Base-by-base conservation (phyloP, 768 basidiomycete genomes). In the Scleroderma citrinum region DNA sequence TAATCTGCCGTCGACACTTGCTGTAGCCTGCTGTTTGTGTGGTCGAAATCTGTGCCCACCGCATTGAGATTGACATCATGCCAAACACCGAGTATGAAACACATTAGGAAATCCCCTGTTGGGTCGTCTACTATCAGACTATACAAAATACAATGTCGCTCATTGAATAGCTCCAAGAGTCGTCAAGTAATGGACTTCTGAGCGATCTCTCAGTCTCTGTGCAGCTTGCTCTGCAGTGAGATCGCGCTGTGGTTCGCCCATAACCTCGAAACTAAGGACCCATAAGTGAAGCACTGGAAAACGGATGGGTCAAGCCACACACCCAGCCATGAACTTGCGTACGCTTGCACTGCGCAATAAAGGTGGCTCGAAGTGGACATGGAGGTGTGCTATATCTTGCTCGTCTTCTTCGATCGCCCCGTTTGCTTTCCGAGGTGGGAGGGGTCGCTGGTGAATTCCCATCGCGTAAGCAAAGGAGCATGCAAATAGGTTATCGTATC, bases 401-500 rank as follows among this genome's bases (percentile, higher is more conserved):
- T 72, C 70, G 34, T 78, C 73, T 11, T 70, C 68, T 23, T 50
- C 32, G 11, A 52, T n/a, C 11, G 16, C 38, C 12, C 55, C 60
- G 10, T 70, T 64, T 16, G 64, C 62, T 36, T 58, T 48, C 19
- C 53, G 50, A 6, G 68, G 65, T 8, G 84, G 80, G 2, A 80
- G 59, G 5, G 91, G 87, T 2, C 84, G 77, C 63, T 96, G 93
- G 61, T 95, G 93, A 41, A 95, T 78, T 31, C 93, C 93, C 90
- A 95, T 93, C 7, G 89, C 92, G 64, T 95, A 96, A 1, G 90
- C 85, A 67, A 95, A 96, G 0, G 90, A 86, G 62, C 88, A 92
- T 6, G 76, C 76, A 63, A 92, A 92, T 26, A 92, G 69, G 58
- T 86, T 88, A 59, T 87, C 88, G 56, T 87, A 90, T 45, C 80